Evolutionary conservation across 352 stramenopile genomes (phyloP).

Genomic region (Globisporangium radiosum): DNA sequence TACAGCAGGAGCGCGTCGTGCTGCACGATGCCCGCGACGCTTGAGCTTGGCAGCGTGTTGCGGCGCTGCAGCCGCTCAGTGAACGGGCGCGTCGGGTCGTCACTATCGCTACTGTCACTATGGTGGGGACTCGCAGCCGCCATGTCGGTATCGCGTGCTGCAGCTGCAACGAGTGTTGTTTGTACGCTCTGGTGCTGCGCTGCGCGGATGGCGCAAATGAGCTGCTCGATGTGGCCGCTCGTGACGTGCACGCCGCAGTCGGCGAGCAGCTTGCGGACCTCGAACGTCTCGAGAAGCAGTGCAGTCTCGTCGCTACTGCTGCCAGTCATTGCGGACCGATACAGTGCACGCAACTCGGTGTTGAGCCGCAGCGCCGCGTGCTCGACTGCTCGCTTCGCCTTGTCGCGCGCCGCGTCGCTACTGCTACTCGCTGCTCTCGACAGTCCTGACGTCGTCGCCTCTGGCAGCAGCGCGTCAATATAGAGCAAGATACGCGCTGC

Average conservation of each 20-base stretch:
- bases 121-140: background rate
- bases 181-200: conserved; percentile 26
- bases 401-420: conserved; percentile 19
- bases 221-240: conserved; percentile 27
- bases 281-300: conserved; percentile 38
- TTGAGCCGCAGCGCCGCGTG: conserved; percentile 51
- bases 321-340: conserved; percentile 24
- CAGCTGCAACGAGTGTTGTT: background rate
- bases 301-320: conserved; percentile 17
- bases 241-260: conserved; percentile 38
- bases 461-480: conserved; percentile 39
- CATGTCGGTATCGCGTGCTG: background rate
- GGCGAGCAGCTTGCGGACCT: conserved; percentile 39
- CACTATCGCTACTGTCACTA: background rate
- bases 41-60: conserved; percentile 18
- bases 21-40: conserved; percentile 16
- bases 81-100: background rate
- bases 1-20: conserved; percentile 39
- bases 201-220: conserved; percentile 28
- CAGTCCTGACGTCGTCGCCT: too few species aligned
- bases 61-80: conserved; percentile 14
- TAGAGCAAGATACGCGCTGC: conserved; percentile 34
- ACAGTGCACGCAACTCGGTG: conserved; percentile 51
- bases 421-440: background rate
- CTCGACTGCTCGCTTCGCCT: conserved; percentile 41